These are phyloP conservation scores for Malassezia globosa DNA, from an alignment of 1,284 basidiomycete species.

Conservation along the genomic window DNA sequence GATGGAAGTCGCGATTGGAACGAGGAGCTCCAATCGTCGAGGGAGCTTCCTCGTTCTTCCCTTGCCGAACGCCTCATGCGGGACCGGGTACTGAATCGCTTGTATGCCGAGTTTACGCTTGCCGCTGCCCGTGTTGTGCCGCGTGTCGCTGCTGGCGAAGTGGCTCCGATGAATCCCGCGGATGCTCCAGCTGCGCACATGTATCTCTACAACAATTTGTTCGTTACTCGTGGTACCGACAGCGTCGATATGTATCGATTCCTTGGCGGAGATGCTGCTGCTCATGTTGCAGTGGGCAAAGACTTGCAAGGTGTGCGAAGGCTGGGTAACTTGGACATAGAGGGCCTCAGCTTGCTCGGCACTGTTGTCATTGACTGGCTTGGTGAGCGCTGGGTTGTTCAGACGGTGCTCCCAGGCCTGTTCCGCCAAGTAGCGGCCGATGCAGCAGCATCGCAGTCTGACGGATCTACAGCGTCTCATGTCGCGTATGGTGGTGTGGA, in stretches of 20 bases:
- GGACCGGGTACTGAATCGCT: constrained; percentile 53
- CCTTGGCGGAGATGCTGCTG: constrained; percentile 54
- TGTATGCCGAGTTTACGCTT: constrained; percentile 53
- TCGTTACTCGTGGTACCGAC: constrained; percentile 54
- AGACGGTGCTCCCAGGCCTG: constrained; percentile 54
- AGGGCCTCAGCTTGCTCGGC: constrained; percentile 46
- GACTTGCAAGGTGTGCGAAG: constrained; percentile 53
- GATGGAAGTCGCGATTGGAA: constrained; percentile 56
- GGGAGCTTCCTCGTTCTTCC: constrained; percentile 51
- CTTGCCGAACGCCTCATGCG: constrained; percentile 53
- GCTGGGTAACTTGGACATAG: constrained; percentile 52
- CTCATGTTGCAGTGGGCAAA: constrained; percentile 53
- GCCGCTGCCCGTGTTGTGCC: constrained; percentile 52
- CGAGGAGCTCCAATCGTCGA: constrained; percentile 54
- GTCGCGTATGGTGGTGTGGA: constrained; percentile 53
- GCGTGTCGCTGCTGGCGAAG: constrained; percentile 51
- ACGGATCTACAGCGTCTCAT: constrained; percentile 39
- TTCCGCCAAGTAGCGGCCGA: constrained; percentile 48
- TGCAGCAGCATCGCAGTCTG: constrained; percentile 17
- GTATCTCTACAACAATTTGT: constrained; percentile 54
- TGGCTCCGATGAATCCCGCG: constrained; percentile 54
- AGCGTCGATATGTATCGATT: constrained; percentile 53
- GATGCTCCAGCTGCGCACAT: constrained; percentile 53
- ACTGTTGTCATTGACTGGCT: constrained; percentile 54
- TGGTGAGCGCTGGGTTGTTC: constrained; percentile 55